phyloP scores from a whole-genome alignment of 2,329 filamentous ascomycete species.

The Thielaviopsis punctulata region DNA sequence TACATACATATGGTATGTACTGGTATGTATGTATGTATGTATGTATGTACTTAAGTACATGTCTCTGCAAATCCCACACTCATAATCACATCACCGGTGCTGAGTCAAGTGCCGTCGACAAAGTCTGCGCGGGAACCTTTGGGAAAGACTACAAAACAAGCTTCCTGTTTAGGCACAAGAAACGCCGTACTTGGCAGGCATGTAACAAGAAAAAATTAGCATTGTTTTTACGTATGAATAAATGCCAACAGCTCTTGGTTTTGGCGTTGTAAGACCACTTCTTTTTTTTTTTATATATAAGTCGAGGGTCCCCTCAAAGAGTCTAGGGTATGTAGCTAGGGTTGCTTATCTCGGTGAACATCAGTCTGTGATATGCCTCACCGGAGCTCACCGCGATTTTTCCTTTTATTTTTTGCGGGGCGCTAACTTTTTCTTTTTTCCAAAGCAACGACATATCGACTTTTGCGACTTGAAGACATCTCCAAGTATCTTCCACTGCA shows the following conservation, averaged over 20 bases:
- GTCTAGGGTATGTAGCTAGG: constrained; percentile 13
- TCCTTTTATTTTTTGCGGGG: constrained; percentile 12
- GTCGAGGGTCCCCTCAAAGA: not conserved
- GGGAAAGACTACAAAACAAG: too few species aligned
- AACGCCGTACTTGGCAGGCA: not conserved
- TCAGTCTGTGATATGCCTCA: constrained; percentile 10
- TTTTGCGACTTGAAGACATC: not conserved
- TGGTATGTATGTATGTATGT: too few species aligned
- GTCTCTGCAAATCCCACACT: too few species aligned
- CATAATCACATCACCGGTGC: too few species aligned
- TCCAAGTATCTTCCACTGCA: too few species aligned
- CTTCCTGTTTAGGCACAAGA: not conserved
- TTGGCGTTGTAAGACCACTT: too few species aligned
- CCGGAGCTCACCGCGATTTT: constrained; percentile 10
- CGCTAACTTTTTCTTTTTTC: constrained; percentile 8
- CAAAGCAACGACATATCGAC: too few species aligned
- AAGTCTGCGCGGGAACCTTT: too few species aligned
- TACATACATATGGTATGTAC: not conserved
- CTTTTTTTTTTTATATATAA: not conserved
- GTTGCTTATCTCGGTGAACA: constrained; percentile 5
- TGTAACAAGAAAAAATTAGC: not conserved
- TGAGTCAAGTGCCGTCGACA: too few species aligned
- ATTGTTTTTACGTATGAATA: not conserved
- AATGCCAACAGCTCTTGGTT: too few species aligned
- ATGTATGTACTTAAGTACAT: too few species aligned